Base-by-base conservation (phyloP, 345 rosid species). In the Sisymbrium irio region DNA sequence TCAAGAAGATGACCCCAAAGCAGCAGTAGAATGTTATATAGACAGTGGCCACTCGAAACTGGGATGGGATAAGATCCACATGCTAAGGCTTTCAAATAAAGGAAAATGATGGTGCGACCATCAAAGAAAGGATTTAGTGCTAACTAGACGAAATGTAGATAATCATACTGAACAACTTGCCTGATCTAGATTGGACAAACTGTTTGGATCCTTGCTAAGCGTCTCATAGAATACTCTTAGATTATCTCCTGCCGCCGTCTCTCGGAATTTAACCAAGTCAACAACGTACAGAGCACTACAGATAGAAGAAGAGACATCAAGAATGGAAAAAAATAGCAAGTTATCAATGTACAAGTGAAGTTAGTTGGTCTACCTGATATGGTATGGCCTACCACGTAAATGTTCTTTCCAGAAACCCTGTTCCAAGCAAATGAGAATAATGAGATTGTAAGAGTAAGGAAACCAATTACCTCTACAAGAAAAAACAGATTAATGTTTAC, bases 401-500 rank as follows among this genome's bases (percentile, higher is more conserved):
- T 96, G 99, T 61, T 96, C 99, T 84, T 72, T 96, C 99, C 99
- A 96, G 82, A 96, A 96, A 77, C 99, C 99, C 98, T 96, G 79
- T 67, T 45, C 47, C 42, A 60, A 67, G 64, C 6, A 39, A 46
- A 19, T 68, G 32, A 32, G 45, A 64, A 55, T 22, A 22, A 22
- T 22, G 25, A 3, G 25, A n/a, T n/a, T 57, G 53, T 74, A 42
- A 74, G 64, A 20, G 57, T 37, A 54, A 41, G 56, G 55, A 79
- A 63, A 28, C 69, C 49, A 76, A 54, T 59, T 4, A 57, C 63
- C 17, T 54, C 45, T 50, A 55, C 41, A 58, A 3, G 15, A 32
- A 41, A 59, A 0, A 32, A 32, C 22, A 59, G 68, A 50, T 20
- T 46, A 19, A 9, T 46, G 37, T 46, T 54, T 77, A 95, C 99